phyloP scores from a whole-genome alignment of 1,139 yeast species.

The Taphrina flavorubra region DNA sequence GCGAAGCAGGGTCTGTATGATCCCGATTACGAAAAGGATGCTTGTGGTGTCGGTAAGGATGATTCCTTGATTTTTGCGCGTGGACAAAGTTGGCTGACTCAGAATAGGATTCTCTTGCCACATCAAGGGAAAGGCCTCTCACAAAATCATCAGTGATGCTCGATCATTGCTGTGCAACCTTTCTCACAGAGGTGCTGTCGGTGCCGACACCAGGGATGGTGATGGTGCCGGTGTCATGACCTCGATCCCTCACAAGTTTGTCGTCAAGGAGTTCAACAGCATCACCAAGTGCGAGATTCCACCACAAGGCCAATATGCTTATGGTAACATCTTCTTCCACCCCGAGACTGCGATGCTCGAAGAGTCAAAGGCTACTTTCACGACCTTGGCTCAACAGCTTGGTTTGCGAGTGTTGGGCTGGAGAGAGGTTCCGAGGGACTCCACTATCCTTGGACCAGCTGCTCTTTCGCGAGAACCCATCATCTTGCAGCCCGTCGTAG shows the following conservation, averaged over 20 bases:
- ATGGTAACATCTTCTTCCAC: slow-evolving; percentile 90
- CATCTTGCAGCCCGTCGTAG: slow-evolving; percentile 86
- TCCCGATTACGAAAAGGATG: slow-evolving; percentile 93
- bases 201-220: slow-evolving; percentile 93
- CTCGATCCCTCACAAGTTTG: slow-evolving; percentile 87
- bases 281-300: slow-evolving; percentile 47
- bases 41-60: slow-evolving; percentile 82
- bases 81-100: neutral
- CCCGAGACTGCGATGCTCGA: slow-evolving; percentile 70
- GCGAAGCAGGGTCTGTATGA: slow-evolving; percentile 87
- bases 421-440: slow-evolving; percentile 96
- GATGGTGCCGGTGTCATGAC: slow-evolving; percentile 98
- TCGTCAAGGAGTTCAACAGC: slow-evolving; percentile 74
- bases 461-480: slow-evolving; percentile 91
- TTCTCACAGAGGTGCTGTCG: slow-evolving; percentile 99
- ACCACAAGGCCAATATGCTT: slow-evolving; percentile 81
- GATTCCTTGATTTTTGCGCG: neutral
- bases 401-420: slow-evolving; percentile 88
- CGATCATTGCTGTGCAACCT: slow-evolving; percentile 86
- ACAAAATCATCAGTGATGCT: slow-evolving; percentile 89
- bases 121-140: slow-evolving; percentile 84
- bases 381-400: slow-evolving; percentile 73
- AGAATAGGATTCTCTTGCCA: slow-evolving; percentile 74
- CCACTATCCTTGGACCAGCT: slow-evolving; percentile 91
- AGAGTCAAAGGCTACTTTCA: slow-evolving; percentile 76